Base-by-base conservation (phyloP, 768 basidiomycete species). In the Podaxis sp. region DNA sequence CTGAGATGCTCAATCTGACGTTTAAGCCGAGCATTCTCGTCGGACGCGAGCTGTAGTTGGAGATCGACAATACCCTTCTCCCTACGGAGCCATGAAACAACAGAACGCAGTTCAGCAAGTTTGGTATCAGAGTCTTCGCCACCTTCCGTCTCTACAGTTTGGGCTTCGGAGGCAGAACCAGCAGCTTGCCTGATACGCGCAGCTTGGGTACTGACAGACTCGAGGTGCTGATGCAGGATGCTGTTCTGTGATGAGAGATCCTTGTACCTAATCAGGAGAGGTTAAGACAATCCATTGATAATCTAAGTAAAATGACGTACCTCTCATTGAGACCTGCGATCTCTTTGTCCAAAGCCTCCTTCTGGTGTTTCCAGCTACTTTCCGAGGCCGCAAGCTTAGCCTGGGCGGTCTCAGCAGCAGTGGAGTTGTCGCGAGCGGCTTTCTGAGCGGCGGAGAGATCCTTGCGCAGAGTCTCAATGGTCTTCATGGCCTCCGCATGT, bases 21-120 rank as follows among this genome's bases (percentile, higher is more conserved):
- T 70, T 89, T 90, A 55, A 92, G 71, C 4, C 92, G 83, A 7
- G 83, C 73, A 64, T 82, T 90, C 74, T 95, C 92, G 62, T 89
- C 80, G 66, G 82, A 80, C 77, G 87, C 82, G 51, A 95, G 82
- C 66, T 94, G 90, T 25, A 93, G 79, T 64, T 94, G 91, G 35
- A 94, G 81, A 65, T 95, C 93, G 48, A 91, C 88, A 55, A 95
- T 93, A 70, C 95, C 92, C 74, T 95, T 94, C 78, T 95, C 93
- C 68, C 89, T 92, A 44, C 93, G 83, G 36, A 95, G 76, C 72
- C 91, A 95, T 2, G 86, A 81, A 46, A 94, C 86, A 27, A 93
- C 88, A 16, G 88, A 83, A 28, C 89, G 88, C 21, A 93, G 73
- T 64, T 93, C 91, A 0, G 87, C 78, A 9, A 90, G 64, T 68